Conservation (phyloP, 208 protist species). For the Wallacemonas sp. region DNA sequence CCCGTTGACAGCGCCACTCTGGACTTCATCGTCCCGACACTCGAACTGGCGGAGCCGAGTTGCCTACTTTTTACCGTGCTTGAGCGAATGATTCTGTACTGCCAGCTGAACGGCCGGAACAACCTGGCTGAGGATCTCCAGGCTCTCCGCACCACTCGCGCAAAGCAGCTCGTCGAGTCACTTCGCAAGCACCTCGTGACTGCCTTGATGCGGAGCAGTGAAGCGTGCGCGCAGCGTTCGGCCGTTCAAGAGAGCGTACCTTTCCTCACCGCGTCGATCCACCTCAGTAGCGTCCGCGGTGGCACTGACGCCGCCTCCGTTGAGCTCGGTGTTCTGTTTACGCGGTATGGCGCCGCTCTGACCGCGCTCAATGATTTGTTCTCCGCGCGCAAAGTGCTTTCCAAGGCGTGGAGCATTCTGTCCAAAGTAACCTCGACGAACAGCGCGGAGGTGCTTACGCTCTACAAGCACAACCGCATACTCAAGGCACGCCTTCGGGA, state of each 20-base stretch:
- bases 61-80: slow-evolving; percentile 42
- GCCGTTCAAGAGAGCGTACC: slow-evolving; percentile 28
- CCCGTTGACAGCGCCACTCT: slow-evolving; percentile 29
- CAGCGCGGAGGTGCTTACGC: slow-evolving; percentile 45
- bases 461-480: slow-evolving; percentile 44
- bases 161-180: slow-evolving; percentile 26
- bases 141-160: slow-evolving; percentile 19
- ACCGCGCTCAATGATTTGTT: slow-evolving; percentile 36
- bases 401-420: slow-evolving; percentile 35
- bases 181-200: slow-evolving; percentile 26
- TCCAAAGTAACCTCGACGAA: slow-evolving; percentile 17
- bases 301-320: slow-evolving; percentile 17
- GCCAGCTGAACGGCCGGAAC: slow-evolving; percentile 23
- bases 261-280: slow-evolving; percentile 39
- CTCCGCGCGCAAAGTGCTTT: slow-evolving; percentile 30
- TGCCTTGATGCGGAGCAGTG: slow-evolving; percentile 30
- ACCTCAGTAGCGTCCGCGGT: slow-evolving; percentile 22
- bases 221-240: slow-evolving; percentile 20
- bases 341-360: slow-evolving; percentile 36
- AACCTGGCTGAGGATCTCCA: slow-evolving; percentile 29
- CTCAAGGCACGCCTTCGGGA: slow-evolving; percentile 32
- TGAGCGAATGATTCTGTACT: slow-evolving; percentile 32
- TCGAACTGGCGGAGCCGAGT: slow-evolving; percentile 36
- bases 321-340: slow-evolving; percentile 44
- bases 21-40: slow-evolving; percentile 23